These are phyloP conservation scores for Metroxylon sagu DNA, from an alignment of 176 grass and related monocot species.

Conservation along the genomic window DNA sequence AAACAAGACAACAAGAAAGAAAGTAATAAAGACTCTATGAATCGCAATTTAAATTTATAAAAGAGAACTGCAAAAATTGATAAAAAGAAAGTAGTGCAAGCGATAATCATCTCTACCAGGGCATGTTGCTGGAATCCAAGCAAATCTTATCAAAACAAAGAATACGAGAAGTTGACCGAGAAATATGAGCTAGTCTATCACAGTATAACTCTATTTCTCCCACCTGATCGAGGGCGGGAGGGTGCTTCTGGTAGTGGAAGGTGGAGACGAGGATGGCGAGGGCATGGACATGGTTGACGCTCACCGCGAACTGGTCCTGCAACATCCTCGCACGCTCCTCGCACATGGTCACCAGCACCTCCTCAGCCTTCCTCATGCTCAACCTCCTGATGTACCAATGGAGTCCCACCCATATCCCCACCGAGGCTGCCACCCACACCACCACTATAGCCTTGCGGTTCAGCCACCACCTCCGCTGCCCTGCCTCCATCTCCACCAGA, in stretches of 20 bases:
- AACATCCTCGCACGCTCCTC: conserved; percentile 94
- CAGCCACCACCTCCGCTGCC: conserved; percentile 22
- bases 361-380: conserved; percentile 48
- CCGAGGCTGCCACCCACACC: conserved; percentile 31
- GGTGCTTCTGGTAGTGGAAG: conserved; percentile 85
- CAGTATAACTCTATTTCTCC: too few species aligned
- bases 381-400: conserved; percentile 25
- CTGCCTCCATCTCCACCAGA: background rate
- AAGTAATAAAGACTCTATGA: background rate
- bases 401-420: conserved; percentile 5
- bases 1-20: background rate
- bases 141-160: too few species aligned
- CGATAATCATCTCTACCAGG: too few species aligned
- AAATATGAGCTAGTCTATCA: too few species aligned
- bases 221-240: conserved; percentile 89
- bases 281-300: conserved; percentile 92
- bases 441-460: conserved; percentile 22
- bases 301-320: conserved; percentile 93
- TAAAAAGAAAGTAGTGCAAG: too few species aligned
- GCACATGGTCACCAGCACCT: conserved; percentile 81
- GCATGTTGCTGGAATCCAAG: too few species aligned
- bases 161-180: too few species aligned
- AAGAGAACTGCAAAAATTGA: background rate
- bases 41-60: background rate
- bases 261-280: conserved; percentile 96